Evolutionary conservation across 1,284 basidiomycete genomes (phyloP), one percentile per base, ranked within the genome.

Genomic region (Malassezia cuniculi): DNA sequence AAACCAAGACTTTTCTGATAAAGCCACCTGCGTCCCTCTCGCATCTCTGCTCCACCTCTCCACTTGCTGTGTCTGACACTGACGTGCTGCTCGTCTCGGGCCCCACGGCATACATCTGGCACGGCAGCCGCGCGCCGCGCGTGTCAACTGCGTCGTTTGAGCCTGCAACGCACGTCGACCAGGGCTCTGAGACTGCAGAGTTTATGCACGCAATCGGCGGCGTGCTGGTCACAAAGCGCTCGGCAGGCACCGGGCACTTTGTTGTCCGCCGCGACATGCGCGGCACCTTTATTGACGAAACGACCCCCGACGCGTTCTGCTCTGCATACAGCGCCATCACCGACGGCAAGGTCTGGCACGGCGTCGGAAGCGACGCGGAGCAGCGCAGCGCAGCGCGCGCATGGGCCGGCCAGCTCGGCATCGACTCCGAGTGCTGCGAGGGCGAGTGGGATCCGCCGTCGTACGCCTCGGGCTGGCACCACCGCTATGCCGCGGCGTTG

Each of bases 391-490:
- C 22, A 11, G 22, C 22, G 22, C 22, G 11, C 11, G 22, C 22
- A 6, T 24, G 22, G 22, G 22, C 22, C 7, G 7, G 22, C 7
- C 22, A 24, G 7, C 7, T 6, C 7, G 7, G 22, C 22, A 24
- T 11, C 7, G 22, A 11, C 22, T 6, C 11, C 22, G 22, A 6
- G 22, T 24, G 22, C 22, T 24, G 22, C 7, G 11, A 11, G 15
- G 27, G 27, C 6, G 31, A 29, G n/a, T 14, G 25, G n/a, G 16
- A 31, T 7, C 19, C 42, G 27, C 1, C 22, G 16, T 15, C 26
- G 11, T 31, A 34, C 20, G 42, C 42, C 3, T 22, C 24, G 12
- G 42, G 42, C 12, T 45, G 45, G 34, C 45, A 42, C 26, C 30
- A 36, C 17, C 40, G 35, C 7, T 31, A 28, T 22, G 14, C 19